A percentile compares a stretch with the other conserved stretches of the same genome.
Evolutionary conservation across 306 rosid genomes (phyloP).

Genomic region (Vachellia collinsii): DNA sequence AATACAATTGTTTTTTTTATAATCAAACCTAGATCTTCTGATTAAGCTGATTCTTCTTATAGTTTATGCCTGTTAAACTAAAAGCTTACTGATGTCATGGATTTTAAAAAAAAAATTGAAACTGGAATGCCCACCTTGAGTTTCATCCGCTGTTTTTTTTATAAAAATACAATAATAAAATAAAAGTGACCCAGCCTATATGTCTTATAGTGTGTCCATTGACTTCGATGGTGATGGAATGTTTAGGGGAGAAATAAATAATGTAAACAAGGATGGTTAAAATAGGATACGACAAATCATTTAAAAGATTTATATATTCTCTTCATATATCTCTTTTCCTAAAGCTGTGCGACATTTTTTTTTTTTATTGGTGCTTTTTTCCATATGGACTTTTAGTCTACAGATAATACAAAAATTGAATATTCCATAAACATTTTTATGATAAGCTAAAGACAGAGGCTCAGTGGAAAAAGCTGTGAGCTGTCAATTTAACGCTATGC

Average conservation of each 20-base stretch:
- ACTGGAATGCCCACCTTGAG: neutral
- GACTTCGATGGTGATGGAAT: neutral
- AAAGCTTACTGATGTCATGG: too few species aligned
- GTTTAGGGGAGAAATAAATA: neutral
- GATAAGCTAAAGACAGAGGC: neutral
- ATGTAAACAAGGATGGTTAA: neutral
- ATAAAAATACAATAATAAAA: neutral
- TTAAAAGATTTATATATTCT: too few species aligned
- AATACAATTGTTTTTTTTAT: too few species aligned
- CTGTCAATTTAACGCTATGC: neutral
- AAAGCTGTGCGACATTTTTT: neutral
- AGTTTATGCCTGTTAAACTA: too few species aligned
- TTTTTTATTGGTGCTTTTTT: neutral
- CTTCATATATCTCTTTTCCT: neutral
- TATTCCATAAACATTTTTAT: neutral
- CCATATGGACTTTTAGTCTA: neutral
- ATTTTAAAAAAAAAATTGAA: too few species aligned
- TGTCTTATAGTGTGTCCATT: neutral
- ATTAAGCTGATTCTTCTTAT: too few species aligned
- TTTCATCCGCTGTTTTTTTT: too few species aligned
- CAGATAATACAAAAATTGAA: neutral
- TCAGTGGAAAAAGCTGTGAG: neutral
- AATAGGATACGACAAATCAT: neutral
- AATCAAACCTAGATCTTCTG: too few species aligned
- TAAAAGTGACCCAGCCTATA: neutral